These are phyloP conservation scores for Xylaria castorea DNA, from an alignment of 495 filamentous ascomycete species.

Conservation along the genomic window DNA sequence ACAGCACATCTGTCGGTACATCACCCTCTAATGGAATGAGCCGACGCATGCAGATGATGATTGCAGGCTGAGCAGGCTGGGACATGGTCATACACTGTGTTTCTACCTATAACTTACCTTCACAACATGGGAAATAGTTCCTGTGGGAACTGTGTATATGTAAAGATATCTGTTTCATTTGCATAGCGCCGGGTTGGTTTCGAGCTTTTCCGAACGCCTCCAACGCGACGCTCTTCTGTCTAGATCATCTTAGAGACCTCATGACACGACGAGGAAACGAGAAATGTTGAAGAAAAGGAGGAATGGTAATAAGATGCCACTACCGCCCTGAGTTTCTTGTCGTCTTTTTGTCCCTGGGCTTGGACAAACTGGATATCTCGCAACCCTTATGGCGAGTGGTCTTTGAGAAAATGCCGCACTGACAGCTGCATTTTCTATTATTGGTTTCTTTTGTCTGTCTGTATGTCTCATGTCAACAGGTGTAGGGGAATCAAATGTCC, in stretches of 20 bases:
- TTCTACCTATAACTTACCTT: not conserved
- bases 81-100: not conserved
- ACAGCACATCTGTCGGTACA: conserved; percentile 54
- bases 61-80: conserved; percentile 55
- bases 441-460: conserved; percentile 16
- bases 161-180: conserved; percentile 40
- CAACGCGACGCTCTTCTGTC: conserved; percentile 23
- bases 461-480: conserved; percentile 21
- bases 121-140: conserved; percentile 27
- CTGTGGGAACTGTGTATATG: conserved; percentile 40
- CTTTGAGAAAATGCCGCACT: conserved; percentile 10
- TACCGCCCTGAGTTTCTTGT: conserved; percentile 1
- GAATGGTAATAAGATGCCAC: conserved; percentile 20
- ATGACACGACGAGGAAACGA: conserved; percentile 28
- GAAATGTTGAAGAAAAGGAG: conserved; percentile 14
- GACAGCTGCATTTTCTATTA: conserved; percentile 15
- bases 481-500: conserved; percentile 20
- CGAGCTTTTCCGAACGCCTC: conserved; percentile 25
- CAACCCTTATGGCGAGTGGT: conserved; percentile 3
- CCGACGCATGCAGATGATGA: conserved; percentile 73
- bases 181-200: conserved; percentile 40
- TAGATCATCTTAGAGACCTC: conserved; percentile 33
- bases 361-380: conserved; percentile 28
- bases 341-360: conserved; percentile 2
- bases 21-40: conserved; percentile 57